Base-by-base conservation (phyloP, 1,284 basidiomycete genomes). In the Pseudozyma thailandica region DNA sequence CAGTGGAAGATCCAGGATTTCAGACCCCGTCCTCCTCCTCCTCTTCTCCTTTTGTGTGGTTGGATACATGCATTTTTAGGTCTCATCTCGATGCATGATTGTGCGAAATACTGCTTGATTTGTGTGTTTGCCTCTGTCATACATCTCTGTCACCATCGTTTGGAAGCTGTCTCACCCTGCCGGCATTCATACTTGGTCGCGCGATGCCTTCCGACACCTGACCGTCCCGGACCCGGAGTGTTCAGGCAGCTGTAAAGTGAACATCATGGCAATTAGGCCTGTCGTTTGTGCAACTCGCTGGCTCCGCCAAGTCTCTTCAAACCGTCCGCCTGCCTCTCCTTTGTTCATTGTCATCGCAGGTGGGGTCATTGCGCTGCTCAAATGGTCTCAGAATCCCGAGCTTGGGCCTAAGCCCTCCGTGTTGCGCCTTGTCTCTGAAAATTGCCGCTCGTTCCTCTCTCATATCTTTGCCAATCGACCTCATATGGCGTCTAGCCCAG, bases 111-210 rank as follows among this genome's bases (percentile, higher is more conserved):
- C 47, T 26, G 21, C 16, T 27, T 28, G 37, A 37, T 20, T 21
- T 18, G 15, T 35, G 30, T 23, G 26, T 26, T 25, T 33, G 21
- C 20, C 43, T 49, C 45, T 43, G 56, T 65, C 53, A 46, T 33
- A 31, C 50, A 33, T 23, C 33, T 31, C 28, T 49, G 51, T 55
- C 52, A 56, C 46, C 57, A 21, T 48, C 20, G 41, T 42, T 51
- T 58, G 27, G 51, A 59, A 51, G 52, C 48, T 56, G 63, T 66
- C 53, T 66, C 63, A 60, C 63, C 50, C 33, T 45, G 44, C 49
- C 57, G 63, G 63, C 44, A 42, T 31, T 31, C 23, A n/a, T 49
- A 44, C 46, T 37, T 43, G 23, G 16, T 30, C 20, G 26, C 10
- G 20, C 21, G 21, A 39, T 25, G 38, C 48, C 18, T 35, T 42